Evolutionary conservation across 176 grass and related monocot genomes (phyloP).

Genomic region (Raddia distichophylla): DNA sequence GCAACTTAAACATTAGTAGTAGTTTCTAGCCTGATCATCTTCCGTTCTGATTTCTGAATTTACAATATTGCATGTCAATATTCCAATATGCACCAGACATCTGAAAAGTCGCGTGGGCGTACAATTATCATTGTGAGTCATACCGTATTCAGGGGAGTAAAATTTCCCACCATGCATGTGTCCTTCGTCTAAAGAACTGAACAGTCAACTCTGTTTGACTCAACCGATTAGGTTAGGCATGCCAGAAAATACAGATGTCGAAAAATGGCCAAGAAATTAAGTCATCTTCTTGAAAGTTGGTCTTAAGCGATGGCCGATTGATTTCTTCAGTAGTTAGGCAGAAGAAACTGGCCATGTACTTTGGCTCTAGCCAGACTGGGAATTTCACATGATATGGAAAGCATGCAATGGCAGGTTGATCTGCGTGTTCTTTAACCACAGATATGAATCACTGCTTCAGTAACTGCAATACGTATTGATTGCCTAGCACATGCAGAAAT

Average conservation of each 20-base stretch:
- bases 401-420: slow-evolving; percentile 12
- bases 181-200: not conserved
- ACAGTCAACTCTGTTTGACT: not conserved
- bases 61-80: not conserved
- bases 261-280: not conserved
- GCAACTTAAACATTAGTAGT: not conserved
- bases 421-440: not conserved
- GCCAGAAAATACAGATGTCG: not conserved
- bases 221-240: slow-evolving; percentile 25
- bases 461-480: not conserved
- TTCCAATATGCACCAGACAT: not conserved
- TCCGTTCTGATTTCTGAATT: not conserved
- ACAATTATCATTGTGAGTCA: not conserved
- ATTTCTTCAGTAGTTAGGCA: slow-evolving; percentile 20
- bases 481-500: not conserved
- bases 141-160: not conserved
- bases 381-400: not conserved
- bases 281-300: slow-evolving; percentile 24
- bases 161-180: slow-evolving; percentile 2
- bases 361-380: not conserved
- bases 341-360: not conserved
- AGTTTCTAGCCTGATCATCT: not conserved
- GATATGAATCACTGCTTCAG: slow-evolving; percentile 7
- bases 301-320: not conserved
- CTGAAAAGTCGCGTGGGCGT: not conserved